Percentiles rank a stretch among this genome's conserved stretches.
Conservation (phyloP, 495 filamentous ascomycete genomes). For the Pyronema omphalodes region DNA sequence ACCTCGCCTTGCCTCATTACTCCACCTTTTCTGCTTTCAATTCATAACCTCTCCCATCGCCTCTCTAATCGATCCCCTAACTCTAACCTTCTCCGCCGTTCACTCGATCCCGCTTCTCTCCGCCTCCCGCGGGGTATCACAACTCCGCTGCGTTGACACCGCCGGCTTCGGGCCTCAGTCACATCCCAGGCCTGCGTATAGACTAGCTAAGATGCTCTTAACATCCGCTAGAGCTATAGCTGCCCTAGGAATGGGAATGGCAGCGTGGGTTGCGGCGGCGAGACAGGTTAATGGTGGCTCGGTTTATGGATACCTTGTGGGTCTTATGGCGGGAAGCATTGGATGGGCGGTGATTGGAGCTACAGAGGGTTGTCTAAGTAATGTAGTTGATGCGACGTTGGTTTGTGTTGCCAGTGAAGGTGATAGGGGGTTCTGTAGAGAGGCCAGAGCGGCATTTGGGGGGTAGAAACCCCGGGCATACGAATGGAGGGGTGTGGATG, state of each 20-base stretch:
- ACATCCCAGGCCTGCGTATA: slow-evolving; percentile 41
- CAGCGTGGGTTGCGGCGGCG: slow-evolving; percentile 92
- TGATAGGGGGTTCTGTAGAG: slow-evolving; percentile 32
- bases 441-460: slow-evolving; percentile 45
- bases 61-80: slow-evolving; percentile 71
- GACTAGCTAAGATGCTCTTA: slow-evolving; percentile 76
- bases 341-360: slow-evolving; percentile 92
- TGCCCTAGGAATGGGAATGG: slow-evolving; percentile 73
- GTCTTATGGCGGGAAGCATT: slow-evolving; percentile 75
- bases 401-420: slow-evolving; percentile 83
- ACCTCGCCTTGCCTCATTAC: slow-evolving; percentile 38
- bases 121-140: slow-evolving; percentile 56
- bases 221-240: slow-evolving; percentile 80
- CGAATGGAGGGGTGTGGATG: too few species aligned
- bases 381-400: slow-evolving; percentile 78
- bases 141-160: slow-evolving; percentile 54
- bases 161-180: slow-evolving; percentile 29
- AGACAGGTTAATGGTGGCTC: slow-evolving; percentile 57
- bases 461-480: slow-evolving; percentile 18
- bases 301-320: slow-evolving; percentile 86
- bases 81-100: slow-evolving; percentile 83
- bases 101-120: slow-evolving; percentile 64
- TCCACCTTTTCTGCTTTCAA: slow-evolving; percentile 45
- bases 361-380: slow-evolving; percentile 80
- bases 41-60: slow-evolving; percentile 69